A percentile compares a stretch with the other conserved stretches of the same genome.
Conservation (phyloP, 1,284 basidiomycete species). For the Entoloma clypeatum region DNA sequence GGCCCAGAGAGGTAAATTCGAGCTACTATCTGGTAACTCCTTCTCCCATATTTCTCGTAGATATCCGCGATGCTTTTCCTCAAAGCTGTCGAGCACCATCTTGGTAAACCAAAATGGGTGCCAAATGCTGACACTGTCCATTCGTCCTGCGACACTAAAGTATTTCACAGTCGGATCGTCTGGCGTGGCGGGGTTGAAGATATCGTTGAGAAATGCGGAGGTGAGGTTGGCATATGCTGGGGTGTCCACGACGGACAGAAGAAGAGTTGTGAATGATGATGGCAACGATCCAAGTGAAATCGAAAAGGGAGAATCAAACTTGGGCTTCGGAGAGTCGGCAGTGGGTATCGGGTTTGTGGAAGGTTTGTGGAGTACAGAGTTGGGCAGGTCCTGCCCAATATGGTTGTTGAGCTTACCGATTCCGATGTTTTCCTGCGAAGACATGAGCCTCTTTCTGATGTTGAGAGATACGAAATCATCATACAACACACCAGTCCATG, state of each 20-base stretch:
- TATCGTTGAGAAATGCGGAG: slow-evolving; percentile 76
- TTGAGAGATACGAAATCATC: slow-evolving; percentile 18
- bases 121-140: slow-evolving; percentile 72
- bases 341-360: slow-evolving; percentile 10
- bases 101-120: slow-evolving; percentile 98
- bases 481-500: slow-evolving; percentile 96
- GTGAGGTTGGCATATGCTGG: slow-evolving; percentile 97
- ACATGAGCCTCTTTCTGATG: slow-evolving; percentile 8
- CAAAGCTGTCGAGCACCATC: slow-evolving; percentile 82
- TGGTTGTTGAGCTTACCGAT: slow-evolving; percentile 63
- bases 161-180: slow-evolving; percentile 86
- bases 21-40: slow-evolving; percentile 13
- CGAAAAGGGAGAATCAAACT: slow-evolving; percentile 31
- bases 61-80: slow-evolving; percentile 48
- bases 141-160: slow-evolving; percentile 84
- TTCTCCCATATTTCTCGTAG: slow-evolving; percentile 31
- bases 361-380: slow-evolving; percentile 16
- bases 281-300: slow-evolving; percentile 59
- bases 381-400: slow-evolving; percentile 30
- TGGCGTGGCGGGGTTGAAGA: slow-evolving; percentile 92
- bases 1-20: slow-evolving; percentile 35
- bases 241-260: slow-evolving; percentile 92
- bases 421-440: slow-evolving; percentile 76
- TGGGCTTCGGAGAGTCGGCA: slow-evolving; percentile 16
- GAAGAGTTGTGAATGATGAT: slow-evolving; percentile 80